These are phyloP conservation scores for Bolboschoenoplectus hybrid DNA, from an alignment of 202 grass and related monocot species.

Conservation along the genomic window DNA sequence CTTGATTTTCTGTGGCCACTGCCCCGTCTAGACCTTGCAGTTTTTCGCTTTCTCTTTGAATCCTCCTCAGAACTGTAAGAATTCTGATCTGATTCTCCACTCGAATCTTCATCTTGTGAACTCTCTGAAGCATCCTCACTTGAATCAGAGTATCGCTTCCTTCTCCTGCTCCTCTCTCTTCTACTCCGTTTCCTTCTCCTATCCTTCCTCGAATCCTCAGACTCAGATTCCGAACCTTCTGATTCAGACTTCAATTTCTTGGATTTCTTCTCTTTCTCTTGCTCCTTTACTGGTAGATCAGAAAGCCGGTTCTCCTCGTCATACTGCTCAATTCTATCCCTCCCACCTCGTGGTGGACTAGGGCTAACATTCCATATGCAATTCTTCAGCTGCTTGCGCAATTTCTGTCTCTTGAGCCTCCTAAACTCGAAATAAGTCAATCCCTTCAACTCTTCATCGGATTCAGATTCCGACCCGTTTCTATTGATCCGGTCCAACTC, in stretches of 20 bases:
- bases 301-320: conserved; percentile 33
- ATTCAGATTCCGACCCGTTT: conserved; percentile 45
- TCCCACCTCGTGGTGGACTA: conserved; percentile 61
- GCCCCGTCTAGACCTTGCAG: conserved; percentile 45
- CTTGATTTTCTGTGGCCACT: conserved; percentile 50
- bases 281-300: conserved; percentile 40
- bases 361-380: conserved; percentile 82
- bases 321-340: conserved; percentile 43
- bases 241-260: conserved; percentile 47
- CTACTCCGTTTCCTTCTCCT: conserved; percentile 51
- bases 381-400: conserved; percentile 63
- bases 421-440: conserved; percentile 81
- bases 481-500: conserved; percentile 4
- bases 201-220: conserved; percentile 51
- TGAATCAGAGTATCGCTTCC: conserved; percentile 38
- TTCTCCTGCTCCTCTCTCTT: conserved; percentile 38
- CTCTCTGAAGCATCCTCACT: conserved; percentile 41
- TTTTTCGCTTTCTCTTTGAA: conserved; percentile 58
- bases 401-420: conserved; percentile 79
- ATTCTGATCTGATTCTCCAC: conserved; percentile 43
- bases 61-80: conserved; percentile 61
- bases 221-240: conserved; percentile 43
- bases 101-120: conserved; percentile 52
- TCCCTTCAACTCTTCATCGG: conserved; percentile 67
- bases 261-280: conserved; percentile 43